A percentile compares a stretch with the other conserved stretches of the same genome.
Evolutionary conservation across 106 monocot species (phyloP).

Genomic region (Apostasia shenzhenica): DNA sequence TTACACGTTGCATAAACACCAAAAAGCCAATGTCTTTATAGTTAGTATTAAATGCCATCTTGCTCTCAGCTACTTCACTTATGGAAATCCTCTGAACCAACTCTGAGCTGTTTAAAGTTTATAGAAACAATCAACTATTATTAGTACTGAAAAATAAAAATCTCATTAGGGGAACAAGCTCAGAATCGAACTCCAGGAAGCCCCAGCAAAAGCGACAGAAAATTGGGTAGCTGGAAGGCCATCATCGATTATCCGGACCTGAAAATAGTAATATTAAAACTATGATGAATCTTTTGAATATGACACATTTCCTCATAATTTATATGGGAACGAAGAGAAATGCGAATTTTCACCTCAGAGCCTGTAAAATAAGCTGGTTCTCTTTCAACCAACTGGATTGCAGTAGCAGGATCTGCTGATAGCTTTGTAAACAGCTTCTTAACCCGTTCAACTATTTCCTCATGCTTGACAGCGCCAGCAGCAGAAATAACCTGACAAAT

Average conservation of each 20-base stretch:
- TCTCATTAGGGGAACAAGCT: no score
- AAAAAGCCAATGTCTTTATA: conserved; percentile 89
- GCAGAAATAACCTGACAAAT: conserved; percentile 82
- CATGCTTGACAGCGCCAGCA: conserved; percentile 85
- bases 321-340: not conserved
- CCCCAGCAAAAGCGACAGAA: no score
- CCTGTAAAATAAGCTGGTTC: conserved; percentile 85
- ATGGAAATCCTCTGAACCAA: conserved; percentile 67
- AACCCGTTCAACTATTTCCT: conserved; percentile 73
- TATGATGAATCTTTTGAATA: no score
- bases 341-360: conserved; percentile 57
- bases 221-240: no score
- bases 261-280: no score
- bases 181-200: conserved; percentile 12
- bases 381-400: conserved; percentile 70
- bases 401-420: conserved; percentile 57
- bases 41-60: conserved; percentile 95
- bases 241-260: no score
- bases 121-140: not conserved
- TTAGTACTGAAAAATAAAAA: not conserved
- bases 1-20: conserved; percentile 90
- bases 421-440: conserved; percentile 80
- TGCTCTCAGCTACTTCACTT: conserved; percentile 87
- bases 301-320: no score
- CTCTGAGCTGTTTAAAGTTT: conserved; percentile 55